A percentile compares a stretch with the other conserved stretches of the same genome.
These are phyloP conservation scores for Rhizoclosmatium globosum DNA, from an alignment of 192 early-diverging fungal genomes.

Conservation along the genomic window DNA sequence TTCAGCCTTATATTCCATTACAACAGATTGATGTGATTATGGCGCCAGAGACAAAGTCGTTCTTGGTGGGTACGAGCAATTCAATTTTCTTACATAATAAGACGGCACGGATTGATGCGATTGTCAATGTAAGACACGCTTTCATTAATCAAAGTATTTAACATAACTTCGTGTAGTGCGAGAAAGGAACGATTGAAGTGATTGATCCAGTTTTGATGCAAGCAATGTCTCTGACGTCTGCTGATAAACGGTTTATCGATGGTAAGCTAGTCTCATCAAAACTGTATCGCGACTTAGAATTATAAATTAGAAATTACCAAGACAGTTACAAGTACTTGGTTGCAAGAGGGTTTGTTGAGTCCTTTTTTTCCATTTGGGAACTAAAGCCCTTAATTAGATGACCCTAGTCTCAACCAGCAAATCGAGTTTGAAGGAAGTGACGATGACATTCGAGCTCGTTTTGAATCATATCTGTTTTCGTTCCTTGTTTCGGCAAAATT, in stretches of 20 bases:
- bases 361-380: constrained; percentile 29
- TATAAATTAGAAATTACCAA: constrained; percentile 64
- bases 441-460: constrained; percentile 76
- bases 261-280: constrained; percentile 28
- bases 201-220: constrained; percentile 65
- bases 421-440: constrained; percentile 80
- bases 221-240: constrained; percentile 65
- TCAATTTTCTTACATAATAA: constrained; percentile 82
- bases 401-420: constrained; percentile 60
- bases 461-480: constrained; percentile 76
- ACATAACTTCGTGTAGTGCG: constrained; percentile 55
- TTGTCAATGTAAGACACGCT: constrained; percentile 74
- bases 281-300: background rate
- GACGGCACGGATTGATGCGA: constrained; percentile 72
- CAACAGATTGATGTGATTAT: constrained; percentile 84
- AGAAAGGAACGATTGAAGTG: constrained; percentile 76
- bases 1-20: constrained; percentile 83
- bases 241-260: constrained; percentile 82
- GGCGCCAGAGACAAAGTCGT: constrained; percentile 69
- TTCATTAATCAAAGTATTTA: background rate
- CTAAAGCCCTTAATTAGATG: constrained; percentile 37
- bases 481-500: constrained; percentile 74
- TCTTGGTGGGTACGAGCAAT: constrained; percentile 81
- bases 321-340: constrained; percentile 66
- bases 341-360: constrained; percentile 53